A percentile compares a stretch with the other conserved stretches of the same genome.
Evolutionary conservation across 2,329 filamentous ascomycete species (phyloP).

Genomic region (Thielaviopsis populi): DNA sequence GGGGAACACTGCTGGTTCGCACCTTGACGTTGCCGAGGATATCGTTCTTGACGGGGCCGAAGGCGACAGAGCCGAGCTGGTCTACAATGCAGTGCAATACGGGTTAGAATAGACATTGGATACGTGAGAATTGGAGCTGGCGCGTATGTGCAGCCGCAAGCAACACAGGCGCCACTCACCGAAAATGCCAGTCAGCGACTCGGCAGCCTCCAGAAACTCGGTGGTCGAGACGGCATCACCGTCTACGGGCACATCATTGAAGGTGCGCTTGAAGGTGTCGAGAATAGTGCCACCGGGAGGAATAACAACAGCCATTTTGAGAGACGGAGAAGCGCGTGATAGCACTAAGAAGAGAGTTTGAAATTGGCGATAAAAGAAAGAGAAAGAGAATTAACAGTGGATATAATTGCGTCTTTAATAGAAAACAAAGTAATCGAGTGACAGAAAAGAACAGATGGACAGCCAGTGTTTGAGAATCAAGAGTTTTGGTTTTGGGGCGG

Average conservation of each 20-base stretch:
- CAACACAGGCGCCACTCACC: constrained; percentile 39
- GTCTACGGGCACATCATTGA: constrained; percentile 66
- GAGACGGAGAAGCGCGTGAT: constrained; percentile 8
- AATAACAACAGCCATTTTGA: constrained; percentile 35
- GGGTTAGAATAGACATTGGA: neutral
- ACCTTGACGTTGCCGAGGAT: constrained; percentile 87
- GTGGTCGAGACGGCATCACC: constrained; percentile 58
- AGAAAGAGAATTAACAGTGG: neutral
- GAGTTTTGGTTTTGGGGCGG: neutral
- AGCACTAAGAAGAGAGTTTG: neutral
- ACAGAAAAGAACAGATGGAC: neutral
- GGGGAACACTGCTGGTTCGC: constrained; percentile 18
- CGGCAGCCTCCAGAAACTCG: constrained; percentile 81
- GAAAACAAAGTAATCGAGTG: neutral
- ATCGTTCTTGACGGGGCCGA: constrained; percentile 81
- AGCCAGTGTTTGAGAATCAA: neutral
- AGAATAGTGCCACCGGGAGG: constrained; percentile 66
- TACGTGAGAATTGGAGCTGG: neutral
- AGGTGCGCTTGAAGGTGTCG: constrained; percentile 70
- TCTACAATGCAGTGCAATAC: constrained; percentile 28
- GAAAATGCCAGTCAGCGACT: constrained; percentile 76
- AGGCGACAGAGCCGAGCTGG: constrained; percentile 55
- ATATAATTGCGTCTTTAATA: neutral
- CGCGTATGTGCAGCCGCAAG: neutral
- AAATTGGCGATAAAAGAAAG: neutral